These are phyloP conservation scores for Mycena sanguinolenta DNA, from an alignment of 768 basidiomycete species.

Conservation along the genomic window DNA sequence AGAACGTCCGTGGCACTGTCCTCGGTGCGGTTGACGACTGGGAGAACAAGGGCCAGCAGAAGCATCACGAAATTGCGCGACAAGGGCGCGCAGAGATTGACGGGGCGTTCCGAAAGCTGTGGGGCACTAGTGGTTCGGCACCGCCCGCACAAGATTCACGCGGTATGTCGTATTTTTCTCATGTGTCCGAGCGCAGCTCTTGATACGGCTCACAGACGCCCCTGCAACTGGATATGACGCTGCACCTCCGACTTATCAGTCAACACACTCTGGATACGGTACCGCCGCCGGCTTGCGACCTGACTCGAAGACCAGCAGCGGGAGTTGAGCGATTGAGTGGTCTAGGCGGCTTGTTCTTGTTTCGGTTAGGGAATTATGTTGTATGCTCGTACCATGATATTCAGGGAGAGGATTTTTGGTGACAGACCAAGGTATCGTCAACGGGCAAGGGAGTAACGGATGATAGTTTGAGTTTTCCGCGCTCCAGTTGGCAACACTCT, in stretches of 20 bases:
- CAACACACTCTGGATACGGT: background rate
- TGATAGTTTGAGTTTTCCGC: no score
- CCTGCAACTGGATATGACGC: conserved; percentile 18
- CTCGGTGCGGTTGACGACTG: conserved; percentile 32
- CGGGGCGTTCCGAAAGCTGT: conserved; percentile 19
- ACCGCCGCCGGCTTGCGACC: background rate
- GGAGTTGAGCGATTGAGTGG: background rate
- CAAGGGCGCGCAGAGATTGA: conserved; percentile 23
- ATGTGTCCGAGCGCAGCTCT: background rate
- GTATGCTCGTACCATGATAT: no score
- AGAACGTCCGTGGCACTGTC: conserved; percentile 27
- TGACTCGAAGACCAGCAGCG: conserved; percentile 7
- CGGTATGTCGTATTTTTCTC: background rate
- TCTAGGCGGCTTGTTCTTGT: no score
- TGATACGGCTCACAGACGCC: background rate
- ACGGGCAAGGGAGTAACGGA: no score
- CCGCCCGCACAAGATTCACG: background rate
- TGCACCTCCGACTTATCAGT: conserved; percentile 11
- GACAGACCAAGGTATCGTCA: no score
- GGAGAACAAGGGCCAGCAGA: conserved; percentile 24
- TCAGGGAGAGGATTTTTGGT: no score
- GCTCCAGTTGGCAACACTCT: no score
- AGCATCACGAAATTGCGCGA: conserved; percentile 31
- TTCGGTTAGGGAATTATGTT: no score
- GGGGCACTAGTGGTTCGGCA: background rate